Evolutionary conservation across 805 yeast genomes (phyloP), one percentile per base, ranked within the genome.

Genomic region (Debaryomyces tyrocola): DNA sequence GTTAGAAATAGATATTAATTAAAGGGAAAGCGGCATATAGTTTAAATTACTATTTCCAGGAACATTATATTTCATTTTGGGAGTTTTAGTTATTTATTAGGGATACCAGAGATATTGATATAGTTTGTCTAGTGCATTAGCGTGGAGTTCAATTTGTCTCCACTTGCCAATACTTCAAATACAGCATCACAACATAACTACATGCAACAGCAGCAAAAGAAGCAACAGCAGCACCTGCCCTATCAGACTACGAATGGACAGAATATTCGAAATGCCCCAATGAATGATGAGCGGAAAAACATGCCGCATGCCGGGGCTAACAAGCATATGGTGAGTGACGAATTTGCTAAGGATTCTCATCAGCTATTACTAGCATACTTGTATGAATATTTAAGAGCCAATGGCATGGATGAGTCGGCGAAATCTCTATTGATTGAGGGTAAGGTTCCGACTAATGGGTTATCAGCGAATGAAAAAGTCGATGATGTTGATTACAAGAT

Each of bases 341-440:
- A 11, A 12, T 18, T 15, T 35, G 38, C 20, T 6, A 20, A 69
- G 50, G 76, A 76, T 55, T 72, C 79, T 8, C 72, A 74, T 40
- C 80, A 79, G 50, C 63, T 80, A 33, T 59, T 80, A 12, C 64
- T 78, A 50, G 82, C 82, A 0, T 81, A 79, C 53, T 62, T 80
- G 7, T 79, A 79, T 58, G 70, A 77, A 50, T 79, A 80, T 54
- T 52, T 80, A 35, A 58, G 70, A 3, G 70, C 72, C 35, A 77
- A 77, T 49, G 75, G 77, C 10, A 67, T 71, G 45, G 71, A 70
- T 49, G 82, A 77, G 31, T 70, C 82, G 10, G 84, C 85, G 0
- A 71, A 67, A 43, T 58, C 73, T 4, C 63, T 80, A n/a, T 54
- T 80, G 8, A 55, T 58, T 20, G 80, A 77, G 47, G 73, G 77